A percentile compares a stretch with the other conserved stretches of the same genome.
Evolutionary conservation across 1,139 yeast genomes (phyloP).

Genomic region (Nematodospora anomalae): DNA sequence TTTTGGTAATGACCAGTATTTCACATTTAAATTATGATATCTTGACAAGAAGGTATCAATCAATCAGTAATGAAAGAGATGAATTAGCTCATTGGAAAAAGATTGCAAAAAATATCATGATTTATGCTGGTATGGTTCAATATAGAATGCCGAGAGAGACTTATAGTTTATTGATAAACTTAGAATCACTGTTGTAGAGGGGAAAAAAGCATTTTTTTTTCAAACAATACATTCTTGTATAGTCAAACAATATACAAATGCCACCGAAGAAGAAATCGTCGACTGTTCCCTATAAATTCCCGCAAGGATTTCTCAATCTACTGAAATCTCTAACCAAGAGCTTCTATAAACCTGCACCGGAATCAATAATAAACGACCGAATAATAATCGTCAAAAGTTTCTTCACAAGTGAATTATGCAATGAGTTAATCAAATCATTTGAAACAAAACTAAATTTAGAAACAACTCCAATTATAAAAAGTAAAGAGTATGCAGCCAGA

Average conservation of each 20-base stretch:
- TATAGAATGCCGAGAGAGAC: conserved; percentile 94
- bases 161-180: conserved; percentile 67
- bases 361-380: conserved; percentile 36
- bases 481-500: conserved; percentile 58
- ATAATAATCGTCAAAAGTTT: conserved; percentile 47
- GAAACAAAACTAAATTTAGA: conserved; percentile 34
- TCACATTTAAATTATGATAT: conserved; percentile 57
- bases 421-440: conserved; percentile 43
- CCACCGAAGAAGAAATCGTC: conserved; percentile 10
- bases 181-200: conserved; percentile 53
- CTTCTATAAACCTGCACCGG: conserved; percentile 38
- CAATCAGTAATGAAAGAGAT: conserved; percentile 53
- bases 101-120: conserved; percentile 84
- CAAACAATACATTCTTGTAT: not conserved
- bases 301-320: conserved; percentile 26
- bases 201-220: not conserved
- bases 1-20: conserved; percentile 80
- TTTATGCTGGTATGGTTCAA: conserved; percentile 94
- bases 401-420: conserved; percentile 43
- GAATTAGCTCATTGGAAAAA: conserved; percentile 54
- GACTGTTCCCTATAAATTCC: conserved; percentile 24
- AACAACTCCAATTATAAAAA: conserved; percentile 50
- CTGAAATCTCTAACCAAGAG: conserved; percentile 21
- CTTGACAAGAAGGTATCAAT: conserved; percentile 47
- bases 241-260: conserved; percentile 2